Evolutionary conservation across 306 rosid genomes (phyloP).

Genomic region (Cucumis sativus): Cucumber_9930_V3 NC_026657.2:24960001-24960500

Average conservation of each 20-base stretch:
- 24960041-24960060: conserved; percentile 19
- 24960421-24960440: not conserved
- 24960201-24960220: conserved; percentile 5
- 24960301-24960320: not conserved
- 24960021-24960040: conserved; percentile 9
- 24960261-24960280: not conserved
- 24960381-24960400: not conserved
- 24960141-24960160: conserved; percentile 13
- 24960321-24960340: not conserved
- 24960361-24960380: no score
- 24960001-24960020: not conserved
- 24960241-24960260: not conserved
- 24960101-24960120: conserved; percentile 31
- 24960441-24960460: not conserved
- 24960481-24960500: not conserved
- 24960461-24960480: not conserved
- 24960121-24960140: conserved; percentile 18
- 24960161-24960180: conserved; percentile 2
- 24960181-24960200: conserved; percentile 13
- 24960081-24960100: conserved; percentile 26
- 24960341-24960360: conserved; percentile 5
- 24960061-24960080: conserved; percentile 18
- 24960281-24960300: not conserved
- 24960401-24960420: not conserved
- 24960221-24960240: conserved; percentile 1